Base-by-base conservation (phyloP, 2,329 filamentous ascomycete genomes). In the Celoporthe dispersa region DNA sequence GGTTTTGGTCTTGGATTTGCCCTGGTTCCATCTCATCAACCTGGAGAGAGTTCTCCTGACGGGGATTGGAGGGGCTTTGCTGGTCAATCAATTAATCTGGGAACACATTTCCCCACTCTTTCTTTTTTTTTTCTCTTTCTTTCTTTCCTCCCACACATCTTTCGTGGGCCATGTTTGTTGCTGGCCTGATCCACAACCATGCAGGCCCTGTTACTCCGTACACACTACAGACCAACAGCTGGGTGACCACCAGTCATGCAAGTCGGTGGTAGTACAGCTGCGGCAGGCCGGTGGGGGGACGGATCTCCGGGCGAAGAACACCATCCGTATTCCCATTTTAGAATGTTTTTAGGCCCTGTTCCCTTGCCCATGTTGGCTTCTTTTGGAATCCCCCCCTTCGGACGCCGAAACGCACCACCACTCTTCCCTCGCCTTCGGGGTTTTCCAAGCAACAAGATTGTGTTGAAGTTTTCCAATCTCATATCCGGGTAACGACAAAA, bases 321-420 rank as follows among this genome's bases (percentile, higher is more conserved):
- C 60, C 55, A 59, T 37, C 64, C 63, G 39, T 61, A 31, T 63
- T 48, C 44, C 37, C 60, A 44, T 28, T 64, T 61, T 62, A 48
- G 44, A 64, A 64, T 70, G 37, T 71, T 60, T 60, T 48, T 48
- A 48, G 35, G 53, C 28, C 59, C 53, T 25, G 25, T 39, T 2
- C 37, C 31, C 33, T n/a, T 48, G 19, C 11, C 31, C 22, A 48
- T 39, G 12, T 44, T 41, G 60, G 44, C 35, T 41, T 41, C n/a
- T 25, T 19, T 37, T 44, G 35, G n/a, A 63, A 64, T 19, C 39
- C 39, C 44, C 41, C 44, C 22, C 53, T 67, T 68, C 62, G 68
- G 68, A 51, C 33, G 63, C 51, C 64, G 68, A 66, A 70, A 51
- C 55, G 55, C 61, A 68, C 57, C 67, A 64, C 66, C 68, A 67